A percentile compares a stretch with the other conserved stretches of the same genome.
phyloP scores from a whole-genome alignment of 768 basidiomycete species.

The Multifurca ochricompacta region DNA sequence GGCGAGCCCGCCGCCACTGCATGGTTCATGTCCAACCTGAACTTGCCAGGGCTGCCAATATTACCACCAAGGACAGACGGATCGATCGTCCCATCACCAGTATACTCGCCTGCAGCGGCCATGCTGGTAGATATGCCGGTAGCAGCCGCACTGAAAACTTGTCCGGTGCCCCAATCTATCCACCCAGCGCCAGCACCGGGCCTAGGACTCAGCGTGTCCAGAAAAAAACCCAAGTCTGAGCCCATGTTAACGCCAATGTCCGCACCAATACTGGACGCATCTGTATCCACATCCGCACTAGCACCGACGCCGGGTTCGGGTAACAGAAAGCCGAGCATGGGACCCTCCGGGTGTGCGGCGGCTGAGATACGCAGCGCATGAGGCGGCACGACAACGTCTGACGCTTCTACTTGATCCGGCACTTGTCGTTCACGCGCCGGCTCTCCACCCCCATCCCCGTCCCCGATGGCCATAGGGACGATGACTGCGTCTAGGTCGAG shows the following conservation, averaged over 20 bases:
- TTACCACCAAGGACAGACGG: constrained; percentile 12
- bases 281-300: not conserved
- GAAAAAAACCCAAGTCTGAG: not conserved
- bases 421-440: not conserved
- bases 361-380: not conserved
- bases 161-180: not conserved
- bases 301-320: not conserved
- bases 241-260: not conserved
- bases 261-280: not conserved
- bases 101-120: not conserved
- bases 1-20: not conserved
- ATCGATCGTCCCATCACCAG: constrained; percentile 17
- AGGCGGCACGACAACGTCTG: not conserved
- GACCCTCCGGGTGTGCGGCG: constrained; percentile 1
- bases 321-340: constrained; percentile 8
- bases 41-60: not conserved
- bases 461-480: not conserved
- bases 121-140: not conserved
- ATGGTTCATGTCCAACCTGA: not conserved
- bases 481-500: not conserved
- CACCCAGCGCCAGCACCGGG: not conserved
- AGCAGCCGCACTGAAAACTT: not conserved
- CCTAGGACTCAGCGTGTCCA: not conserved
- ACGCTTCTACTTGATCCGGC: not conserved
- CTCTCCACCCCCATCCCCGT: not conserved